phyloP scores from a whole-genome alignment of 2,329 filamentous ascomycete genomes.

The Boeremia lycopersici region DNA sequence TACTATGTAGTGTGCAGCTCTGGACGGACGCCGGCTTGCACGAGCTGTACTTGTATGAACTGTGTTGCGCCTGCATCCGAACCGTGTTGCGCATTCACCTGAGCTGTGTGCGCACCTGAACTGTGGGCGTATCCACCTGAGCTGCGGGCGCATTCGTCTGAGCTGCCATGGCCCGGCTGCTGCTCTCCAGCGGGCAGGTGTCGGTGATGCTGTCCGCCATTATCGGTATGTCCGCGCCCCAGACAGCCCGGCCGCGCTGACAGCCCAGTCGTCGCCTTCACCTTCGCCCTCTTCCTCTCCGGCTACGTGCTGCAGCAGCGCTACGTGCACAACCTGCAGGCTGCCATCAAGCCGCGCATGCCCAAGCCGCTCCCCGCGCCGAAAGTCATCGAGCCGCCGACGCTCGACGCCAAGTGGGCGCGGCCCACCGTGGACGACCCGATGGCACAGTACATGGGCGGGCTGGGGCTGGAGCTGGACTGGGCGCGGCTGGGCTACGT shows the following conservation, averaged over 20 bases:
- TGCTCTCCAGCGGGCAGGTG: conserved; percentile 73
- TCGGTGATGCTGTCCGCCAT: conserved; percentile 68
- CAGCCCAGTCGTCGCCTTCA: conserved; percentile 72
- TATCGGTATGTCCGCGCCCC: conserved; percentile 59
- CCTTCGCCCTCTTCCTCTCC: conserved; percentile 80
- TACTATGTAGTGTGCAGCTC: too few species aligned
- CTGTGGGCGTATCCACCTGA: too few species aligned
- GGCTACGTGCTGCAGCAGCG: conserved; percentile 89
- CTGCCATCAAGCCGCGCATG: conserved; percentile 66
- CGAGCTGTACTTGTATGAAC: conserved; percentile 12
- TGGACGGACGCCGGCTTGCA: conserved; percentile 27
- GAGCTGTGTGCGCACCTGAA: too few species aligned
- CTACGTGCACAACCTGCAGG: conserved; percentile 77
- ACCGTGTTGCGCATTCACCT: too few species aligned
- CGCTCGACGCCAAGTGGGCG: conserved; percentile 46
- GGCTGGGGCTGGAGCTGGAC: conserved; percentile 46
- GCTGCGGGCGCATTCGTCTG: too few species aligned
- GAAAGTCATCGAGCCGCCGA: conserved; percentile 42
- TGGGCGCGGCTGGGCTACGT: conserved; percentile 56
- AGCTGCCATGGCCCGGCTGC: conserved; percentile 50
- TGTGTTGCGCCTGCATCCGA: not conserved
- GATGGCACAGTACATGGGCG: conserved; percentile 41
- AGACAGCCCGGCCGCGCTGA: not conserved
- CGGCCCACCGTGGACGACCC: conserved; percentile 42
- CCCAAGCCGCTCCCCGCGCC: conserved; percentile 48